Base-by-base conservation (phyloP, 2,329 filamentous ascomycete species). In the Thermothelomyces thermophilus region DNA sequence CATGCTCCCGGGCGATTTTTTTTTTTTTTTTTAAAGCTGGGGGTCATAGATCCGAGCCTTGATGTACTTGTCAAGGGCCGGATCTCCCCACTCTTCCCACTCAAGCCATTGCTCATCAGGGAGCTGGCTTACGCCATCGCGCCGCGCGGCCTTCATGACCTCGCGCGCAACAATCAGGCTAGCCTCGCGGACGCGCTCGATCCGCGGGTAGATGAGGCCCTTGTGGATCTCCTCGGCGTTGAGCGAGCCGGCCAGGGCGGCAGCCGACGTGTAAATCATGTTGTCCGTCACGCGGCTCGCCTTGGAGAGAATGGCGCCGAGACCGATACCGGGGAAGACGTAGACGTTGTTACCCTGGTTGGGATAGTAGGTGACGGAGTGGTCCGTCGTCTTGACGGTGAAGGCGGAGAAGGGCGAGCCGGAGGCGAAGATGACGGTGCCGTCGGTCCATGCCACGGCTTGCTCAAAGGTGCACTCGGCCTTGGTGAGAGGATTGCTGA, bases 401-500 rank as follows among this genome's bases (percentile, higher is more conserved):
- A 87, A 77, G 2, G 84, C 77, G 20, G 82, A 79, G 79, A 97
- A 97, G 13, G 93, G 93, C 42, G 90, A 95, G 56, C 93, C 93
- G 5, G 90, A 96, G 44, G 93, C 93, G 64, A 98, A 98, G 66
- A 98, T 82, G 62, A 83, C 90, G 48, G 83, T 87, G 54, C 91
- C 91, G 52, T 97, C 86, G 10, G 91, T 97, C 83, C 91, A 83
- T 63, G 83, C 80, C 63, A 97, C 79, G 14, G 93, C 93, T 65
- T 93, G 87, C 75, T 96, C 90, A 63, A 94, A 97, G 14, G 89
- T 95, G 74, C 93, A 97, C 73, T 98, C 93, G 8, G 91, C 94
- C 76, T 97, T 96, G 71, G 86, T 90, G 45, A 90, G 83, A 43
- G 93, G 93, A 74, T 98, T 97, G 70, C 88, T 95, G 37, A 98